A percentile compares a stretch with the other conserved stretches of the same genome.
Evolutionary conservation across 2,329 filamentous ascomycete species (phyloP).

Genomic region (Aspergillus spinulosporus): DNA sequence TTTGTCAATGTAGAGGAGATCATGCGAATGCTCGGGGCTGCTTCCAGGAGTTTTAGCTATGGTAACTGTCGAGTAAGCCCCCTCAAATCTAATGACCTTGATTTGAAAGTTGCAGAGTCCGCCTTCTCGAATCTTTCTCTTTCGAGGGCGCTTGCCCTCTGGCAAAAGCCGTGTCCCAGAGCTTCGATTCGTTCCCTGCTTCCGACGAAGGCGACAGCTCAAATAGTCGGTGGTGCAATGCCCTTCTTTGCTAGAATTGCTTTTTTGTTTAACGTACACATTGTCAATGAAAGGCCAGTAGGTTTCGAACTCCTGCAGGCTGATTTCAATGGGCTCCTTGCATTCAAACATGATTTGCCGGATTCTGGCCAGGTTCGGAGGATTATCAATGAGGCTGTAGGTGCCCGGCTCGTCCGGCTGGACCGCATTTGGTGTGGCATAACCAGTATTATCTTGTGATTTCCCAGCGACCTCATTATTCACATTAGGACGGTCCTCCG

Average conservation of each 20-base stretch:
- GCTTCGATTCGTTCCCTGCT: slow-evolving; percentile 38
- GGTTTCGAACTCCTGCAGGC: slow-evolving; percentile 47
- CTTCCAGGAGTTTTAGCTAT: slow-evolving; percentile 46
- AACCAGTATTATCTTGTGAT: not conserved
- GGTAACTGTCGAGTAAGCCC: slow-evolving; percentile 46
- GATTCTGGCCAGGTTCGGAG: slow-evolving; percentile 45
- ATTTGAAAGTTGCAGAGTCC: slow-evolving; percentile 51
- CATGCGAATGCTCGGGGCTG: slow-evolving; percentile 45
- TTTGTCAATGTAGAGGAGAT: slow-evolving; percentile 50
- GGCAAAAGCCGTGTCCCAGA: slow-evolving; percentile 44
- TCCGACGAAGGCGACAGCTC: slow-evolving; percentile 47
- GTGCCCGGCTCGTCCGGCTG: slow-evolving; percentile 11
- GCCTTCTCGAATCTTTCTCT: slow-evolving; percentile 47
- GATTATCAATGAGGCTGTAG: slow-evolving; percentile 42
- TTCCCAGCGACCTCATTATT: slow-evolving; percentile 2
- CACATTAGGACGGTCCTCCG: slow-evolving; percentile 1
- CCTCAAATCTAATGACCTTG: slow-evolving; percentile 48
- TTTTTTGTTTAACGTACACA: slow-evolving; percentile 52
- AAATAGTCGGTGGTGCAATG: slow-evolving; percentile 49
- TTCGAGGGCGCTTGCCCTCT: slow-evolving; percentile 48
- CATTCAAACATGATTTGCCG: slow-evolving; percentile 48
- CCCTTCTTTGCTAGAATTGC: slow-evolving; percentile 44
- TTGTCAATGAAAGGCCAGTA: slow-evolving; percentile 54
- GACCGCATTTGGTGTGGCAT: not conserved
- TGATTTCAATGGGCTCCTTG: slow-evolving; percentile 49